Evolutionary conservation across 768 basidiomycete species (phyloP).

Genomic region (Tephrocybe sp.): DNA sequence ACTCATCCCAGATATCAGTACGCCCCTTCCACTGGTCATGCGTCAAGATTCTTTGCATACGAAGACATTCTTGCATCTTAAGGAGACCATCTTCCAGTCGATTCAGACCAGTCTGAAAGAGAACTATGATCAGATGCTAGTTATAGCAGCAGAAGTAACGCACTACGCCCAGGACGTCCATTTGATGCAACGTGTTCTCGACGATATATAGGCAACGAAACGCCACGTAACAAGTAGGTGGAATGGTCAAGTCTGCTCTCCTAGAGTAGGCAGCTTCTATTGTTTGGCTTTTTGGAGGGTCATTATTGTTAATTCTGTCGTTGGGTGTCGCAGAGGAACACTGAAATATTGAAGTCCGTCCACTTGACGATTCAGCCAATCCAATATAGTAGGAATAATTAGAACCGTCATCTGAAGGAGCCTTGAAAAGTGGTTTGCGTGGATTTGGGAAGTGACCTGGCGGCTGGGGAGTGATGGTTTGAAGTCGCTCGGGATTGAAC

Average conservation of each 20-base stretch:
- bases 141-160: neutral
- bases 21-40: constrained; percentile 1
- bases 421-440: no score
- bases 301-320: no score
- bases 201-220: neutral
- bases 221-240: neutral
- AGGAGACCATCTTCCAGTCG: constrained; percentile 1
- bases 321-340: no score
- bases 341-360: no score
- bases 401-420: no score
- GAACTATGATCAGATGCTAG: neutral
- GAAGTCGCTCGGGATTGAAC: no score
- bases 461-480: no score
- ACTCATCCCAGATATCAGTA: neutral
- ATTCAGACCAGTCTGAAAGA: no score
- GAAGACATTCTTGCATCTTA: neutral
- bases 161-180: neutral
- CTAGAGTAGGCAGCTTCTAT: neutral
- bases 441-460: no score
- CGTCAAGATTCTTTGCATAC: neutral
- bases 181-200: neutral
- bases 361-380: no score
- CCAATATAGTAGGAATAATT: no score
- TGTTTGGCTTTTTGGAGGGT: neutral
- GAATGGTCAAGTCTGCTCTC: no score